Evolutionary conservation across 768 basidiomycete genomes (phyloP), one percentile per base, ranked within the genome.

Genomic region (Serendipita sp.): DNA sequence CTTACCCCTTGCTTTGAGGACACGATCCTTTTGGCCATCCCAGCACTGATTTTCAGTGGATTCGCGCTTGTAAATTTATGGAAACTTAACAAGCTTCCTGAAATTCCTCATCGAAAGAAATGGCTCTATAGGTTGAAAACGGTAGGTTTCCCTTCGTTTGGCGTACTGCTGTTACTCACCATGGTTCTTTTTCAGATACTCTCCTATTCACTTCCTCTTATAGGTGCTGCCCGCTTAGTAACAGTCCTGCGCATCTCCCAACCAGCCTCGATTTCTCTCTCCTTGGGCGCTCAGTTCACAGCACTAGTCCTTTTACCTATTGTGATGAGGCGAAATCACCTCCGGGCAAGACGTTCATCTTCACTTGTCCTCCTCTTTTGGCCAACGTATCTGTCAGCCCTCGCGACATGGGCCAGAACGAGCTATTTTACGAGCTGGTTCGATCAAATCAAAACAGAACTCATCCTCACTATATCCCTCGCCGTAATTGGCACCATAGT

Each of bases 1-100:
- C 68, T 85, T 7, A 89, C 91, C 0, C 80, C 83, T 13, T 95
- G 92, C 72, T 89, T 86, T 68, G 86, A 94, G 69, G 86, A 91
- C 67, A 86, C 83, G 13, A 70, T 86, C 47, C 37, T 93, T 0
- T 72, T 91, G 1, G 78, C 88, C 0, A 66, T 76, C 3, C 69
- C 86, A 0, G 76, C 86, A 63, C 75, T 75, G 1, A 44, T 77
- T 5, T 71, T 86, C 63, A 63, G 83, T 35, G 35, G 83, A 64
- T 66, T 77, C 4, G 74, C 77, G 3, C 70, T 80, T n/a, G 63
- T 76, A 47, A 76, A 76, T 35, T 74, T 78, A 24, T 72, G 73
- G 35, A 65, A 68, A 10, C 69, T 78, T 64, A 24, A 70, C 70
- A 65, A 56, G 47, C 70, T 44, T 63, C 67, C 10, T 51, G 74